A percentile compares a stretch with the other conserved stretches of the same genome.
phyloP scores from a whole-genome alignment of 371 early-diverging fungal species.

The Thermomucor indicae-seudaticae region DNA sequence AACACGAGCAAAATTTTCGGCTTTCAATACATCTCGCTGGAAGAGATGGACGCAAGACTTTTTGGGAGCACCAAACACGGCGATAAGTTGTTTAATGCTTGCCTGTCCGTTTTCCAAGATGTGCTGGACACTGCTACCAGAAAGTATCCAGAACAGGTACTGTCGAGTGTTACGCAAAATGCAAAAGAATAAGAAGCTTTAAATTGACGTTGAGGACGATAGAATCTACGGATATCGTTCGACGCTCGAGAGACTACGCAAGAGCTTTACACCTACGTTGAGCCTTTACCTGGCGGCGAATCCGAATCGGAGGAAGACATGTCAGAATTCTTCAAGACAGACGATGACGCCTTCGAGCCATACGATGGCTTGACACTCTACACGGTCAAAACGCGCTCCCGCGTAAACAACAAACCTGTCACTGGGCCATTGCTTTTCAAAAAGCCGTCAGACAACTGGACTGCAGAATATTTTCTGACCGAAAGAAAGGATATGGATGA shows the following conservation, averaged over 20 bases:
- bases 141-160: slow-evolving; percentile 58
- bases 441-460: no score
- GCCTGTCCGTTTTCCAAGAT: slow-evolving; percentile 57
- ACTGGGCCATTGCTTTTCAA: no score
- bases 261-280: no score
- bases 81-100: slow-evolving; percentile 63
- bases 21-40: slow-evolving; percentile 88
- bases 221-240: no score
- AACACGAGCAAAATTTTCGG: slow-evolving; percentile 91
- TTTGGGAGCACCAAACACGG: slow-evolving; percentile 77
- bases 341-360: background rate
- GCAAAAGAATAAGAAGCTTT: background rate
- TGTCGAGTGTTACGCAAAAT: background rate
- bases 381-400: no score
- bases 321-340: background rate
- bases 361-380: background rate
- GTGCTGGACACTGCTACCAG: slow-evolving; percentile 61
- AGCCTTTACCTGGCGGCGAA: background rate
- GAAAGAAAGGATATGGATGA: no score
- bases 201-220: background rate
- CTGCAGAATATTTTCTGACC: no score
- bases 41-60: slow-evolving; percentile 83
- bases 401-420: no score
- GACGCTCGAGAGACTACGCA: no score
- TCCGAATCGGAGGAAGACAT: background rate